Conservation (phyloP, 306 rosid species). For the Mimosa bimucronata region DNA sequence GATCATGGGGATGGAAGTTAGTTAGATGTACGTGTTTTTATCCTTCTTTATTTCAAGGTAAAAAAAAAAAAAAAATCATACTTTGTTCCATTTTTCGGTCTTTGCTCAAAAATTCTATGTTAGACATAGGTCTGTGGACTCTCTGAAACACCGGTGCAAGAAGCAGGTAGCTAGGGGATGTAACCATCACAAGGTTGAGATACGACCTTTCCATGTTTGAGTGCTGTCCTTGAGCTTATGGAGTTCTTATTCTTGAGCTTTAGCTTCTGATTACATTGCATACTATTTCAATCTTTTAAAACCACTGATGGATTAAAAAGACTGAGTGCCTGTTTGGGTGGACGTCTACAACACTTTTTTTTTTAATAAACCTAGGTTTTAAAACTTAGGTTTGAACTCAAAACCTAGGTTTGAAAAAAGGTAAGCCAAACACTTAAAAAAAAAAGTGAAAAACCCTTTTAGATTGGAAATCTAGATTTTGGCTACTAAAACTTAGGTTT, state of each 20-base stretch:
- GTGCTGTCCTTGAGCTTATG: constrained; percentile 41
- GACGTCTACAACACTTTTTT: too few relatives aligned
- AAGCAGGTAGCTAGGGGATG: constrained; percentile 53
- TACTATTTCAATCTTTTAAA: neutral
- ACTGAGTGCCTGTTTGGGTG: too few relatives aligned
- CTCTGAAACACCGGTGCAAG: constrained; percentile 39
- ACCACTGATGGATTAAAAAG: neutral
- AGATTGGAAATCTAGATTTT: too few relatives aligned
- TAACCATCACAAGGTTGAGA: constrained; percentile 45
- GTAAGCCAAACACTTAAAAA: too few relatives aligned
- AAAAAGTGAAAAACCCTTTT: too few relatives aligned
- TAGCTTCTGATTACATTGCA: constrained; percentile 15
- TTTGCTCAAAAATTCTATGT: constrained; percentile 23
- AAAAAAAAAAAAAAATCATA: too few relatives aligned
- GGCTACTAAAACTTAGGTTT: too few relatives aligned
- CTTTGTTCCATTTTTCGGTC: too few relatives aligned
- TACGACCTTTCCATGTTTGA: too few relatives aligned
- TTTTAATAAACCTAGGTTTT: too few relatives aligned
- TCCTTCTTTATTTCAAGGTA: neutral
- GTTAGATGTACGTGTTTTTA: constrained; percentile 33
- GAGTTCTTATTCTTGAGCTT: neutral
- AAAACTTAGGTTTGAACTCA: too few relatives aligned
- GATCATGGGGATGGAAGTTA: constrained; percentile 37
- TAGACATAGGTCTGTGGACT: constrained; percentile 34
- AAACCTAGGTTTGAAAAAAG: too few relatives aligned